Percentiles rank a stretch among this genome's conserved stretches.
These are phyloP conservation scores for Amylocarpus encephaloides DNA, from an alignment of 2,329 filamentous ascomycete species.

Conservation along the genomic window DNA sequence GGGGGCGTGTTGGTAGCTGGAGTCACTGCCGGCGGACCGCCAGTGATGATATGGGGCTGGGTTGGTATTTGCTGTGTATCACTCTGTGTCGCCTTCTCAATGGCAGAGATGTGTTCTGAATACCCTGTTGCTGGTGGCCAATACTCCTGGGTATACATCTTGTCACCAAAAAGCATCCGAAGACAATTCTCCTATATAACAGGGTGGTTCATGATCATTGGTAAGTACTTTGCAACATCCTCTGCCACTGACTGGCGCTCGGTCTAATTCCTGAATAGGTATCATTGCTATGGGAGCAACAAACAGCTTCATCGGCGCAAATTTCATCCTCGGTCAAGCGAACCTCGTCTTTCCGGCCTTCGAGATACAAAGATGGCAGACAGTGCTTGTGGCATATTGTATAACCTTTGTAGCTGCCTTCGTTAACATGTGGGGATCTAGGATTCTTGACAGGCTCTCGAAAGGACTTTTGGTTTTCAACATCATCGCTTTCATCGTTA, in stretches of 20 bases:
- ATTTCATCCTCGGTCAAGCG: conserved; percentile 49
- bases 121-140: conserved; percentile 51
- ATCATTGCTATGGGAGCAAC: conserved; percentile 45
- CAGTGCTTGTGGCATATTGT: conserved; percentile 45
- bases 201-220: conserved; percentile 44
- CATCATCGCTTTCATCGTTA: conserved; percentile 44
- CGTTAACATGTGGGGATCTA: conserved; percentile 45
- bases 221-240: too few relatives aligned
- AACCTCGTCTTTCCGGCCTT: conserved; percentile 46
- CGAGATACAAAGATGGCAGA: conserved; percentile 50
- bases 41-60: conserved; percentile 54
- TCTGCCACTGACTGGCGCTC: too few relatives aligned
- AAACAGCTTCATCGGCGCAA: conserved; percentile 48
- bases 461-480: conserved; percentile 47
- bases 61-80: conserved; percentile 45
- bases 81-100: conserved; percentile 48
- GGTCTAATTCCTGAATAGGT: conserved; percentile 6
- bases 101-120: conserved; percentile 53
- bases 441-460: conserved; percentile 45
- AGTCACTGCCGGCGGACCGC: conserved; percentile 48
- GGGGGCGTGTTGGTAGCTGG: conserved; percentile 50
- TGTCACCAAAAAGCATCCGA: conserved; percentile 43
- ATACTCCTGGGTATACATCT: conserved; percentile 51
- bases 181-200: conserved; percentile 39
- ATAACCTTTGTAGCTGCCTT: conserved; percentile 39